phyloP scores from a whole-genome alignment of 2,329 filamentous ascomycete species.

The Gyromitra esculenta region DNA sequence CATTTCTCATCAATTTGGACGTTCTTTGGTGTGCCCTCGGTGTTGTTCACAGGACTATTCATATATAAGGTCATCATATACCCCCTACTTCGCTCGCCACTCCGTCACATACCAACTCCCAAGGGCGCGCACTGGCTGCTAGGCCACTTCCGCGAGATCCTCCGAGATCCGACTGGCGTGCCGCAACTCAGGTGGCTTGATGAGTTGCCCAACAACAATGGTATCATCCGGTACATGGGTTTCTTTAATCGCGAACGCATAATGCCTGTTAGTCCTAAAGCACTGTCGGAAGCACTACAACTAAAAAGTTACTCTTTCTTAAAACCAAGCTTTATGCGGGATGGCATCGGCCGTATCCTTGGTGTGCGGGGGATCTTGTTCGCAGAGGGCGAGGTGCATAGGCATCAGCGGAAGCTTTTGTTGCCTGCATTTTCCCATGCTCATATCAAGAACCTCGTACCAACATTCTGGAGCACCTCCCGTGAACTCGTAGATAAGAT shows the following conservation, averaged over 20 bases:
- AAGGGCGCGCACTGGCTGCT: constrained; percentile 54
- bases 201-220: constrained; percentile 70
- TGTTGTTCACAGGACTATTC: background rate
- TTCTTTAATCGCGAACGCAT: constrained; percentile 72
- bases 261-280: constrained; percentile 71
- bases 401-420: constrained; percentile 78
- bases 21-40: constrained; percentile 27
- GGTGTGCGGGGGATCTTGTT: constrained; percentile 75
- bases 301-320: constrained; percentile 75
- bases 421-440: constrained; percentile 86
- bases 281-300: constrained; percentile 74
- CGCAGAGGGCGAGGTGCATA: constrained; percentile 91
- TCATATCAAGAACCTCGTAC: constrained; percentile 80
- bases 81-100: constrained; percentile 62
- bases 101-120: constrained; percentile 64
- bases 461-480: constrained; percentile 83
- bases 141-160: constrained; percentile 44
- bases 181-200: constrained; percentile 64
- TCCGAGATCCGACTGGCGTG: constrained; percentile 40
- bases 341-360: constrained; percentile 70
- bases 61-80: constrained; percentile 62
- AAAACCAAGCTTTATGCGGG: constrained; percentile 69
- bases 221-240: constrained; percentile 73
- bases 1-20: constrained; percentile 31
- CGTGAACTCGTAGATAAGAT: constrained; percentile 74